Base-by-base conservation (phyloP, 1,139 yeast species). In the Lodderomyces beijingensis region DNA sequence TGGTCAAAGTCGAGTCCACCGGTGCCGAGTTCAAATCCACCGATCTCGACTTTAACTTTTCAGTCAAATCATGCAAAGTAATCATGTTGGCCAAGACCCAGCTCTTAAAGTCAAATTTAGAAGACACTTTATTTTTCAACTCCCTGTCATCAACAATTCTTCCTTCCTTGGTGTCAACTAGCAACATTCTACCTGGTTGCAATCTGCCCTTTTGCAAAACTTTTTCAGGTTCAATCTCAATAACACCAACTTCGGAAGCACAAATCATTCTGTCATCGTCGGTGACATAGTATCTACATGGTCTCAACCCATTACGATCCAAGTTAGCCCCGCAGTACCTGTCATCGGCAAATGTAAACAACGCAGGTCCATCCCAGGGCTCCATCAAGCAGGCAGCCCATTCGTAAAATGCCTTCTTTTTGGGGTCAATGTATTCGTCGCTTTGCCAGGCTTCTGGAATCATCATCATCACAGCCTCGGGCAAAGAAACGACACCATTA, bases 361-460 rank as follows among this genome's bases (percentile, higher is more conserved):
- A 70, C 26, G 97, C 97, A 23, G 98, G 98, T 46, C 98, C 98
- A 65, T 91, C 98, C 98, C 98, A 91, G 14, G 98, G 97, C 66
- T 91, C 98, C 96, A 91, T 91, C 47, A 89, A 67, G 65, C 96
- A 88, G 12, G 98, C 96, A 31, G 97, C 97, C 98, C 98, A 91
- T 62, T 91, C 97, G 63, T 89, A 91, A 61, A 93, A 91, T 0
- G 97, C 96, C 51, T 75, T 79, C 66, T 88, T 85, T 55, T 83
- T 81, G 35, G 95, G 87, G 57, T 89, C 96, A 80, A 89, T 88
- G 44, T 73, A 60, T 38, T 67, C 64, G 60, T 88, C 91, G 56
- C 85, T 84, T 59, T 89, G 96, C 94, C 96, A 89, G 3, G 97
- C 97, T 62, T 91, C 98, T 26, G 98, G 98, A 44, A 91, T 89